A percentile compares a stretch with the other conserved stretches of the same genome.
Conservation (phyloP, 1,284 basidiomycete genomes). For the Microbotryomycetes sp. region DNA sequence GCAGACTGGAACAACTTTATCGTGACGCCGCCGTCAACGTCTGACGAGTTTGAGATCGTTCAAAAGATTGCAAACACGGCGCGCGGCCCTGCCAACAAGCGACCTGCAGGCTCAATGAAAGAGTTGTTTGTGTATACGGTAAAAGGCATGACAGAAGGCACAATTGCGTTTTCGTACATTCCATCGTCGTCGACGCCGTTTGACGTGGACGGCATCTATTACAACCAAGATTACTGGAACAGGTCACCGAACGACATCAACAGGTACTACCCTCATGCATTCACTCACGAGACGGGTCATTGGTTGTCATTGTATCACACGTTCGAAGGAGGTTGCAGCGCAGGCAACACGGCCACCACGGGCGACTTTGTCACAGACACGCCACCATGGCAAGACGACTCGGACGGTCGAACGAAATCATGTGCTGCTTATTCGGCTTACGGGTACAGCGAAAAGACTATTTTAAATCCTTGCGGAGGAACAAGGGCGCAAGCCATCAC, state of each 20-base stretch:
- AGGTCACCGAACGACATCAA: background rate
- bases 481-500: background rate
- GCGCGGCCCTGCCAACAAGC: background rate
- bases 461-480: background rate
- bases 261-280: background rate
- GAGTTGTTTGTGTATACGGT: background rate
- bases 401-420: background rate
- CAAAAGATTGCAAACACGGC: background rate
- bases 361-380: background rate
- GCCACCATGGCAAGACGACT: background rate
- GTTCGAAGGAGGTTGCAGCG: background rate
- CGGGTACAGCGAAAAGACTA: background rate
- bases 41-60: background rate
- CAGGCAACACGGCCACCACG: background rate
- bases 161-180: background rate
- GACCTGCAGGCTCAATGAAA: background rate
- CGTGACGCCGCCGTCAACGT: background rate
- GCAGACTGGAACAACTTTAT: background rate
- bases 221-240: background rate
- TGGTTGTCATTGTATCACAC: background rate
- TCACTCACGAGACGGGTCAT: background rate
- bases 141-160: background rate
- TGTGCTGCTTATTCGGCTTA: background rate
- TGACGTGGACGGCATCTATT: background rate
- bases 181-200: background rate